Evolutionary conservation across 2,329 filamentous ascomycete genomes (phyloP).

Genomic region (Ceratocystis diversiconidia): DNA sequence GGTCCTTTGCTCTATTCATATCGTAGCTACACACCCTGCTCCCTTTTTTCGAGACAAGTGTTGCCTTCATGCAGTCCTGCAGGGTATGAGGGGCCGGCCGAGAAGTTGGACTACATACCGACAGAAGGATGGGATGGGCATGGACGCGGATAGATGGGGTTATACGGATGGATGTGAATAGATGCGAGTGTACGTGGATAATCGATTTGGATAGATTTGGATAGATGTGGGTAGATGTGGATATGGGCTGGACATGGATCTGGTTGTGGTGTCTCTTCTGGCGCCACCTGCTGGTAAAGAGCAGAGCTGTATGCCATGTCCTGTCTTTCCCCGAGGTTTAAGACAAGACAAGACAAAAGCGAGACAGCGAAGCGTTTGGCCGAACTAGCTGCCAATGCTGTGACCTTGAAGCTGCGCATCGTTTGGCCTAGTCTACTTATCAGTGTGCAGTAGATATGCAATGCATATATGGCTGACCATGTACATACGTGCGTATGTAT

Average conservation of each 20-base stretch:
- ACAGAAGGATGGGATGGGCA: background rate
- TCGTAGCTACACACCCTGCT: too few species aligned
- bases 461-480: background rate
- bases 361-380: too few species aligned
- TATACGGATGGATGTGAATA: too few species aligned
- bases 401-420: too few species aligned
- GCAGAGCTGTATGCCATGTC: background rate
- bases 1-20: background rate
- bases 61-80: background rate
- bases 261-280: background rate
- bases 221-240: too few species aligned
- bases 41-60: background rate
- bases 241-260: too few species aligned
- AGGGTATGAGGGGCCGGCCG: background rate
- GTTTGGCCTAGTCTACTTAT: too few species aligned
- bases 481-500: background rate
- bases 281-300: background rate
- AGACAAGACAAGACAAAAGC: background rate
- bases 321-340: too few species aligned
- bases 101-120: background rate
- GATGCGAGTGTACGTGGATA: too few species aligned
- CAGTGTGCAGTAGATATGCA: background rate
- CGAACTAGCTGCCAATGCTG: too few species aligned
- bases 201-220: too few species aligned
- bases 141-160: too few species aligned